Conservation (phyloP, 2,329 filamentous ascomycete species). For the Trichoderma koningiopsis region DNA sequence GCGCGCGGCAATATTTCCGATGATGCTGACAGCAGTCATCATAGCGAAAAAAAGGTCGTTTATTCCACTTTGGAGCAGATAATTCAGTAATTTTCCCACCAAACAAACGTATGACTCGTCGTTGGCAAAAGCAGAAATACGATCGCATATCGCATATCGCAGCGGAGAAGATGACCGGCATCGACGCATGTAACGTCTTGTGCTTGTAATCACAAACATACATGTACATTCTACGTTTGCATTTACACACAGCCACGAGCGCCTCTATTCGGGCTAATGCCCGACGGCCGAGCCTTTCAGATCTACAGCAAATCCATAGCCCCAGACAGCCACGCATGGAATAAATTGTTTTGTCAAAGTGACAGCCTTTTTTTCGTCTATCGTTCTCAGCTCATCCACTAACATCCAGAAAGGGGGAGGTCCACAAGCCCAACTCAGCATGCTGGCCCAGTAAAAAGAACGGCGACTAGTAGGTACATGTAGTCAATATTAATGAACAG, state of each 20-base stretch:
- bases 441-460: neutral
- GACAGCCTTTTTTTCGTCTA: neutral
- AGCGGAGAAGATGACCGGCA: neutral
- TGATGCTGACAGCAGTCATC: neutral
- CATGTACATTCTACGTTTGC: too few species aligned
- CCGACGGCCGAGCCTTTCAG: neutral
- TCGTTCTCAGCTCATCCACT: neutral
- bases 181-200: neutral
- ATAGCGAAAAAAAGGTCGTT: neutral
- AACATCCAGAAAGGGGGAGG: neutral
- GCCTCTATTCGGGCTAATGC: neutral
- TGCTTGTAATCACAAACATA: neutral
- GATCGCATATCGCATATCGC: neutral
- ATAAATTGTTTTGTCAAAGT: neutral
- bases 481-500: slow-evolving; percentile 1
- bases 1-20: neutral
- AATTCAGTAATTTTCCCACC: slow-evolving; percentile 1
- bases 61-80: neutral
- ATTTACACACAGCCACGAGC: neutral
- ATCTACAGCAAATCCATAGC: neutral
- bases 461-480: neutral
- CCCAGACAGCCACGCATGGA: neutral
- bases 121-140: neutral
- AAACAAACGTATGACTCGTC: neutral
- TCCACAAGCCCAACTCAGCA: neutral